Evolutionary conservation across 257 asterid species (phyloP).

Genomic region (Galeopsis tetrahit): DNA sequence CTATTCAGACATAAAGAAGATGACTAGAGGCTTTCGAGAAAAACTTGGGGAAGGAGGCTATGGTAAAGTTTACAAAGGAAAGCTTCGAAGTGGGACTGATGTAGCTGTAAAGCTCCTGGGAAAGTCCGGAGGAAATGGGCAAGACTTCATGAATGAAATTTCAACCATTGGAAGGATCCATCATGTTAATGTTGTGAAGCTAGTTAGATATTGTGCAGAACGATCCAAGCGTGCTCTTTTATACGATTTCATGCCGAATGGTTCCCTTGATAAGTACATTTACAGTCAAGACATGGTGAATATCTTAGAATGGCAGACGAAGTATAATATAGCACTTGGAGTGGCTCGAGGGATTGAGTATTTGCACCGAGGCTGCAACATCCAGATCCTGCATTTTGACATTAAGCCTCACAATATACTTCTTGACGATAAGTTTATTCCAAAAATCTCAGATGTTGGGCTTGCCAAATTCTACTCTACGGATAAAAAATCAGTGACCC

Average conservation of each 20-base stretch:
- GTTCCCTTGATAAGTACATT: conserved; percentile 18
- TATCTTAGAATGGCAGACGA: conserved; percentile 23
- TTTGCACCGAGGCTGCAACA: conserved; percentile 31
- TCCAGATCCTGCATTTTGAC: conserved; percentile 39
- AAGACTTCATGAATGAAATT: conserved; percentile 44
- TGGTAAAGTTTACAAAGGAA: conserved; percentile 39
- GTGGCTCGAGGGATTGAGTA: conserved; percentile 43
- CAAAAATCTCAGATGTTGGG: conserved; percentile 40
- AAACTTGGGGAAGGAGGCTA: neutral
- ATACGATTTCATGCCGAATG: conserved; percentile 13
- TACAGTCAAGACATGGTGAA: neutral
- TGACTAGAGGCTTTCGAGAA: conserved; percentile 32
- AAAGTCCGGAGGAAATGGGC: conserved; percentile 7
- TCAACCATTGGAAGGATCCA: no score
- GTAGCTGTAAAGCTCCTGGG: conserved; percentile 40
- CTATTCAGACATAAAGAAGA: conserved; percentile 40
- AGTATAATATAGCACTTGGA: conserved; percentile 37
- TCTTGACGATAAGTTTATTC: conserved; percentile 33
- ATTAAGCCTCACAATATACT: conserved; percentile 46
- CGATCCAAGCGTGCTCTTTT: conserved; percentile 8
- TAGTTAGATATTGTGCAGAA: no score
- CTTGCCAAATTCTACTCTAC: conserved; percentile 28
- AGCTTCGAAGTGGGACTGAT: conserved; percentile 31
- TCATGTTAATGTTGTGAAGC: no score
- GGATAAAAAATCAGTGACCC: neutral